Base-by-base conservation (phyloP, 192 early-diverging fungal species). In the Gamsiella multidivaricata region DNA sequence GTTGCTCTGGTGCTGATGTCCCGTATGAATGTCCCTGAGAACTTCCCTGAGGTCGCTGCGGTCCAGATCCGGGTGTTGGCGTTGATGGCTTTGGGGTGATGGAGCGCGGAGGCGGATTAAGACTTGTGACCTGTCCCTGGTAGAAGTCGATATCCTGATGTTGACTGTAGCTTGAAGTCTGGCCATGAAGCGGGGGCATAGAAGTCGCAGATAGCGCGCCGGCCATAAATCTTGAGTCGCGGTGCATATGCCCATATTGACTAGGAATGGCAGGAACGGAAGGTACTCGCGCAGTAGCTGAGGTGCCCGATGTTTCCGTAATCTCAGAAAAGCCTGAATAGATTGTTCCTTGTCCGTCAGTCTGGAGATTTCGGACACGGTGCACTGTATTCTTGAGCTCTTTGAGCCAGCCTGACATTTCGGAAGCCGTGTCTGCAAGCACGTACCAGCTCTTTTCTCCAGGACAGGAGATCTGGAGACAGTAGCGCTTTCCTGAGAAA, bases 381-480 rank as follows among this genome's bases (percentile, higher is more conserved):
- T 68, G 65, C 0, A 80, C 76, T 11, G 68, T 71, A 5, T 65
- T 68, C 54, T 83, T 83, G 59, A 83, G 70, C 32, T 83, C 81
- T 14, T 46, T 45, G 32, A 83, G 72, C 81, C 81, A 83, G 15
- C 45, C 55, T 28, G 78, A 70, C 81, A 83, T 83, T 33, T 83
- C 81, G 0, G 78, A 50, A 18, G 79, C 76, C 28, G 70, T 75
- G 41, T 83, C 81, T 14, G 81, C 70, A 46, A 80, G 76, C 37
- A 83, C 53, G 58, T 64, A 83, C 81, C 81, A 83, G 34, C 29
- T 46, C 59, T 83, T 83, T 32, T 70, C 61, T 3, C 67, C 71
- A 8, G 69, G 65, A 43, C 64, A 70, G 11, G 62, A 56, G 32
- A 83, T 72, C 31, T 83, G 57, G 26, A 83, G 67, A 28, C 78